Evolutionary conservation across 495 filamentous ascomycete genomes (phyloP), one percentile per base, ranked within the genome.

Genomic region (Podospora conica): DNA sequence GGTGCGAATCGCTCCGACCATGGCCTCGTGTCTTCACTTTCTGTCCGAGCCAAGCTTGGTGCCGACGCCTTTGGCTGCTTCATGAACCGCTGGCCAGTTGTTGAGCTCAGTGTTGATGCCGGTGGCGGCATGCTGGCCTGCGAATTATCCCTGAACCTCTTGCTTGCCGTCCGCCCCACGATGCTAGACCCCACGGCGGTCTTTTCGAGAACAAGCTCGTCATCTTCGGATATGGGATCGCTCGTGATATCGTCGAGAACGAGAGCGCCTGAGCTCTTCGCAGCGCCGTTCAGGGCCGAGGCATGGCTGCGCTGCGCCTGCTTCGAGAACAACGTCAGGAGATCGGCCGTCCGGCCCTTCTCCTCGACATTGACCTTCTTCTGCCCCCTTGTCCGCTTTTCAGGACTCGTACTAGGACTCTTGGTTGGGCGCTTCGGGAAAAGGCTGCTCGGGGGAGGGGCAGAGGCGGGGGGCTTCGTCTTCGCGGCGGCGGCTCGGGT

Each of bases 1-100:
- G 96, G 96, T 3, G 82, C 85, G 74, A 90, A 98, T 70, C 86
- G 85, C 69, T 97, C 92, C 18, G 89, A 87, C 96, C 96, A 99
- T 1, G 96, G 93, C 70, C 88, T 76, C 53, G 77, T 68, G 55
- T 84, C 82, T 9, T 81, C 76, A 29, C 40, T 48, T 48, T 48
- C 40, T 48, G 15, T n/a, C 40, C 67, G 67, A 8, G 2, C 54
- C 29, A 58, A 27, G 9, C 22, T 15, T 22, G 12, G 12, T 2
- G 8, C 20, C 3, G 55, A 4, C 27, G 9, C 12, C 21, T 59
- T 29, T 48, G 23, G 62, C 27, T 54, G 68, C 54, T 69, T 74
- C 3, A 84, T 59, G 63, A 86, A 86, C 28, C 73, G 77, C 62
- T 76, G 75, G 24, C 76, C 73, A 7, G 60, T 66, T 0, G 60